phyloP scores from a whole-genome alignment of 495 filamentous ascomycete species.

The Podospora bellae-mahoneyi region DNA sequence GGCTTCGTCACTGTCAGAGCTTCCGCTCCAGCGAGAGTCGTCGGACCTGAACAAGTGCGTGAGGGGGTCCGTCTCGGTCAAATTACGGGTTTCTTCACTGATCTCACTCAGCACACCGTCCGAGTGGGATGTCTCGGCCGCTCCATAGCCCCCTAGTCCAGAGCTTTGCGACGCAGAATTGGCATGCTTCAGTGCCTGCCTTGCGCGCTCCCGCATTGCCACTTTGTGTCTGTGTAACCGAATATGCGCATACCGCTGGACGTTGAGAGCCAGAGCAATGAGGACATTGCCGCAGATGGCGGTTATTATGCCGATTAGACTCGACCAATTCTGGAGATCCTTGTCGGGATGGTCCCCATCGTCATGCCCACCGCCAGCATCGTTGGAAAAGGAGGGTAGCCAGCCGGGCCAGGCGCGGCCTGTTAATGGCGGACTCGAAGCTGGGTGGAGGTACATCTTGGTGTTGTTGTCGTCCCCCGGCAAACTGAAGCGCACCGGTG shows the following conservation, averaged over 20 bases:
- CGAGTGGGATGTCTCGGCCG: slow-evolving; percentile 14
- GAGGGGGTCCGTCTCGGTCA: slow-evolving; percentile 49
- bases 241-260: slow-evolving; percentile 93
- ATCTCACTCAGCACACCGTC: slow-evolving; percentile 27
- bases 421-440: background rate
- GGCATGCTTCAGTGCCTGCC: slow-evolving; percentile 36
- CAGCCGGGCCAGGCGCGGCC: slow-evolving; percentile 10
- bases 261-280: slow-evolving; percentile 92
- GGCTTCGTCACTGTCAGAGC: slow-evolving; percentile 31
- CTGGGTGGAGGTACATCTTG: slow-evolving; percentile 21
- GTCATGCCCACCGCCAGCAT: background rate
- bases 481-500: slow-evolving; percentile 12
- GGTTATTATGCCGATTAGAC: slow-evolving; percentile 88
- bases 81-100: slow-evolving; percentile 30
- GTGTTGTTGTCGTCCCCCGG: background rate
- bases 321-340: slow-evolving; percentile 74
- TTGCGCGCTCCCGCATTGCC: slow-evolving; percentile 49
- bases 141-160: slow-evolving; percentile 29
- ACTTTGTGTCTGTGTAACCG: slow-evolving; percentile 53
- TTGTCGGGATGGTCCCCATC: slow-evolving; percentile 39
- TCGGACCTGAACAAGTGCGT: slow-evolving; percentile 44
- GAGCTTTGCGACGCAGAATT: slow-evolving; percentile 13
- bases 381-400: slow-evolving; percentile 6
- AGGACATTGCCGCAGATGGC: slow-evolving; percentile 88
- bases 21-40: slow-evolving; percentile 38